Evolutionary conservation across 192 early-diverging fungal species (phyloP).

Genomic region (Podila minutissima): DNA sequence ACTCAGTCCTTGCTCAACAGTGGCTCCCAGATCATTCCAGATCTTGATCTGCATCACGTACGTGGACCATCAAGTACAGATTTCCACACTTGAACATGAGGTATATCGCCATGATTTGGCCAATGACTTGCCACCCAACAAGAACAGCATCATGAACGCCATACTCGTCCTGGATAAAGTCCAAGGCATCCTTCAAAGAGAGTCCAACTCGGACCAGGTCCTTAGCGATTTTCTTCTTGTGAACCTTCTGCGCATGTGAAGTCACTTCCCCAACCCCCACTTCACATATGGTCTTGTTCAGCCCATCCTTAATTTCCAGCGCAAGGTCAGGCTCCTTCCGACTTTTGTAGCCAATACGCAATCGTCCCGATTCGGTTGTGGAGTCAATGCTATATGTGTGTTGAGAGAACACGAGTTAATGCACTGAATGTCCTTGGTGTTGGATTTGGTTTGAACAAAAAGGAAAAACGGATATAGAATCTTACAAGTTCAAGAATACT

Average conservation of each 20-base stretch:
- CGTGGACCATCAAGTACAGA: slow-evolving; percentile 10
- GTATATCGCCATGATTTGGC: slow-evolving; percentile 16
- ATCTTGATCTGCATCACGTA: slow-evolving; percentile 14
- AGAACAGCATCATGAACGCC: slow-evolving; percentile 19
- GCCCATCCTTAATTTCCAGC: slow-evolving; percentile 17
- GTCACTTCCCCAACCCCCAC: slow-evolving; percentile 20
- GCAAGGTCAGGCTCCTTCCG: slow-evolving; percentile 22
- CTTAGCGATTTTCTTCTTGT: slow-evolving; percentile 27
- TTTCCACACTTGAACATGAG: slow-evolving; percentile 11
- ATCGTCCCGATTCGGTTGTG: slow-evolving; percentile 18
- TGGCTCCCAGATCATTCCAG: slow-evolving; percentile 16
- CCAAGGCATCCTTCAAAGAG: slow-evolving; percentile 30
- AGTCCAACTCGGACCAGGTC: slow-evolving; percentile 35
- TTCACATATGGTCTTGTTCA: slow-evolving; percentile 23
- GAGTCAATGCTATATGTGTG: slow-evolving; percentile 14
- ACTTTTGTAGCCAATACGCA: slow-evolving; percentile 10
- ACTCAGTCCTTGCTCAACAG: slow-evolving; percentile 13
- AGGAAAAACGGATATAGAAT: neutral
- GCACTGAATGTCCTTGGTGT: neutral
- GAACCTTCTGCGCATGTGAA: slow-evolving; percentile 18
- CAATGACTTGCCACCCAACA: slow-evolving; percentile 25
- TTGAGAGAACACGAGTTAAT: slow-evolving; percentile 9
- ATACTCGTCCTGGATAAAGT: slow-evolving; percentile 25
- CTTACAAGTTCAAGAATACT: too few relatives aligned
- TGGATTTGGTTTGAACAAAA: slow-evolving; percentile 11